Conservation (phyloP, 306 rosid genomes). For the Citrullus mucosospermus region DNA sequence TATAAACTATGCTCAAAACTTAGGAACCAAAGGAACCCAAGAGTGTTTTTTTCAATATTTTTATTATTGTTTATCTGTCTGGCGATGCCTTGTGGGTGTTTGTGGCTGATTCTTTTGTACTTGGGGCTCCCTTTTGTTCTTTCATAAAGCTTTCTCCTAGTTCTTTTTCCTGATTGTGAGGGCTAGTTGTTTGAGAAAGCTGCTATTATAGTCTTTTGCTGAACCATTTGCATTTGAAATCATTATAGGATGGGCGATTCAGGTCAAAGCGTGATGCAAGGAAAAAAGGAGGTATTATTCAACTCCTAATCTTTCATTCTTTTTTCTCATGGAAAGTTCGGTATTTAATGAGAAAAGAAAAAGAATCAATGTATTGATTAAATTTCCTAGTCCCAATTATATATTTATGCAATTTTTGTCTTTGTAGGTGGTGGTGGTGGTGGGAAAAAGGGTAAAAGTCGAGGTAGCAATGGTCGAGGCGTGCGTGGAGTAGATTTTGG, state of each 20-base stretch:
- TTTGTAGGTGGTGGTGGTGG: constrained; percentile 13
- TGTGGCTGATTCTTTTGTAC: not conserved
- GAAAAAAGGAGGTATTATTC: constrained; percentile 59
- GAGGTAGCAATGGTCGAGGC: constrained; percentile 57
- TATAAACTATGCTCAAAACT: no score
- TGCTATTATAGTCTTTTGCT: constrained; percentile 6
- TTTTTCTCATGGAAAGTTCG: no score
- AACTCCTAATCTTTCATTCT: no score
- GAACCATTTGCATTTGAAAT: constrained; percentile 19
- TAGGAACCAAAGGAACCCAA: no score
- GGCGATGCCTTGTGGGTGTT: not conserved
- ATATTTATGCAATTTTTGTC: not conserved
- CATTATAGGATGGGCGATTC: constrained; percentile 87
- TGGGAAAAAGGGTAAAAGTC: constrained; percentile 75
- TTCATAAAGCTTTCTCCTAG: not conserved
- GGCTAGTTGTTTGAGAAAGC: constrained; percentile 9
- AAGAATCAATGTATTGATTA: not conserved
- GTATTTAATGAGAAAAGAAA: no score
- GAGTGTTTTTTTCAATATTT: no score
- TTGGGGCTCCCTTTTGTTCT: not conserved
- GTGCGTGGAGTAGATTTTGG: constrained; percentile 98
- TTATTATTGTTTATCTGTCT: not conserved
- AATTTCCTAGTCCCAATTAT: not conserved
- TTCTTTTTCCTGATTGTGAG: not conserved
- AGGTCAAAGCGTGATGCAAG: constrained; percentile 95